Percentiles rank a stretch among this genome's conserved stretches.
Conservation (phyloP, 805 yeast genomes). For the Candida yuanshanica region DNA sequence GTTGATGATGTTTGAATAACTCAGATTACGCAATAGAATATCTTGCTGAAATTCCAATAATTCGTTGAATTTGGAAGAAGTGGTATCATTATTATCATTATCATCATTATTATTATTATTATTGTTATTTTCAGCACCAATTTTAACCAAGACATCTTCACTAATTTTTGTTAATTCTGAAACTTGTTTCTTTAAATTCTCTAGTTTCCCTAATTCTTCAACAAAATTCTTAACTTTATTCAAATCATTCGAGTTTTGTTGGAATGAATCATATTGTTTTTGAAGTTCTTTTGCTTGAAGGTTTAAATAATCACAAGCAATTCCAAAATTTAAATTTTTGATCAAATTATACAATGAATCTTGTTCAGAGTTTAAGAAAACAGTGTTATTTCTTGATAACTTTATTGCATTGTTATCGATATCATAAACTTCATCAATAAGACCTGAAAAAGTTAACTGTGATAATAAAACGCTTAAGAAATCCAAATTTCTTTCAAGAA, state of each 20-base stretch:
- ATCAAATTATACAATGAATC: constrained; percentile 43
- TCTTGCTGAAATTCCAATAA: constrained; percentile 62
- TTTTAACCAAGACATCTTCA: constrained; percentile 49
- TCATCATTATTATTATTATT: constrained; percentile 12
- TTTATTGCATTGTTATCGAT: constrained; percentile 36
- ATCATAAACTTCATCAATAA: constrained; percentile 67
- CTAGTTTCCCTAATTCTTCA: constrained; percentile 58
- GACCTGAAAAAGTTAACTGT: constrained; percentile 78
- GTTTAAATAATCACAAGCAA: constrained; percentile 71
- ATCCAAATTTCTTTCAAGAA: constrained; percentile 77
- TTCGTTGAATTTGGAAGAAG: constrained; percentile 9
- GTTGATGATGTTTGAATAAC: constrained; percentile 29
- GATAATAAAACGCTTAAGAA: constrained; percentile 62
- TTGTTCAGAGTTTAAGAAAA: constrained; percentile 13
- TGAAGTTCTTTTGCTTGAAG: constrained; percentile 66
- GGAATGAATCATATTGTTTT: constrained; percentile 55
- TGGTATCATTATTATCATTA: constrained; percentile 8
- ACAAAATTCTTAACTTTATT: constrained; percentile 66
- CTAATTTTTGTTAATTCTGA: constrained; percentile 72
- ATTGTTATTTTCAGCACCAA: constrained; percentile 27
- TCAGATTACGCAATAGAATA: constrained; percentile 48
- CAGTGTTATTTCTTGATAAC: constrained; percentile 20
- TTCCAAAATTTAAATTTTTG: constrained; percentile 67
- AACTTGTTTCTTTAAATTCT: constrained; percentile 59
- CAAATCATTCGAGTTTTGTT: constrained; percentile 26